Evolutionary conservation across 495 filamentous ascomycete genomes (phyloP), one percentile per base, ranked within the genome.

Genomic region (Neurospora sp.): DNA sequence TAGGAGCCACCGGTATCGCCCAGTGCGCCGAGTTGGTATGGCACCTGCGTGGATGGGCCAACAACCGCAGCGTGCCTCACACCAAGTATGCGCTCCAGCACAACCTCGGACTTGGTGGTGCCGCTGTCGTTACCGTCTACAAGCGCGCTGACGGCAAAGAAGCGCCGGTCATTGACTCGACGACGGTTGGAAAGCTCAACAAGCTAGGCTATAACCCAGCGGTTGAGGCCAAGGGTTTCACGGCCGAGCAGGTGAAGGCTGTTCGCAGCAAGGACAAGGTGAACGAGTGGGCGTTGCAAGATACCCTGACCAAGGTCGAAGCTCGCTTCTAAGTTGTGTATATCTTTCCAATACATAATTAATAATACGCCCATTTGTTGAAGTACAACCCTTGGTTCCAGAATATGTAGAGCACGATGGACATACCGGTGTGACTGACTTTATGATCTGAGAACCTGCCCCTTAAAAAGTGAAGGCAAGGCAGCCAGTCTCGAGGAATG

Each of bases 21-120:
- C 96, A 99, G 82, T 97, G 94, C 77, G 93, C 96, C 3, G 96
- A 99, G 83, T 81, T 99, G 47, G 93, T 96, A 31, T 99, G 96
- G 96, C 96, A 99, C 75, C 84, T 99, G 78, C 85, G 96, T 68
- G 96, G 96, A 4, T 98, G 96, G 96, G 96, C 95, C 12, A 97
- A 94, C 77, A 98, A 99, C 82, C 86, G 96, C 37, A 82, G 89
- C 9, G 88, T 94, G 8, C 82, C 86, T 18, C 87, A 88, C 18
- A 93, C 94, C 0, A 86, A 81, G 68, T 89, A 86, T 53, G 92
- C 92, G 61, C 81, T 99, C 81, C 96, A 98, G 83, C 96, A 99
- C 80, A 99, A 99, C 78, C 83, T 99, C 4, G 96, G 96, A 0
- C 83, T 99, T 31, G 96, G 96, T 2, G 96, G 96, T 72, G 96